These are phyloP conservation scores for Aechmea fasciata DNA, from an alignment of 176 grass and related monocot genomes.

Conservation along the genomic window DNA sequence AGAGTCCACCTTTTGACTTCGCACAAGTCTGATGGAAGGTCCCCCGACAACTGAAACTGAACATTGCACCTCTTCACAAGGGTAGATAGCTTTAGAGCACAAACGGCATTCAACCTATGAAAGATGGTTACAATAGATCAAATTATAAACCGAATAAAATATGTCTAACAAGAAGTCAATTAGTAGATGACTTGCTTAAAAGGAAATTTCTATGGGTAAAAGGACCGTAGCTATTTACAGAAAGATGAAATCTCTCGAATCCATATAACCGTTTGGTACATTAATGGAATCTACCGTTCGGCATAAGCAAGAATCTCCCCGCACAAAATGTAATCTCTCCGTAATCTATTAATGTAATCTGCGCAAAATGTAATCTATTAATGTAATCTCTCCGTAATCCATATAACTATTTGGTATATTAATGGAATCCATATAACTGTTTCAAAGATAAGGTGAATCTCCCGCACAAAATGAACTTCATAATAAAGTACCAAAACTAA, in stretches of 20 bases:
- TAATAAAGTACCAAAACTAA: too few species aligned
- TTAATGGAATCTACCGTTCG: background rate
- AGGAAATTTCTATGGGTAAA: too few species aligned
- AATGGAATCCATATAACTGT: background rate
- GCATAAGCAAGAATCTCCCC: too few species aligned
- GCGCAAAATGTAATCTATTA: too few species aligned
- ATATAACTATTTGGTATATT: background rate
- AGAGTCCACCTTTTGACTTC: conserved; percentile 30
- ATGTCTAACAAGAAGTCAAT: conserved; percentile 15
- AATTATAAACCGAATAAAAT: conserved; percentile 9
- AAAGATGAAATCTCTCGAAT: background rate
- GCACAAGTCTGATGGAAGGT: conserved; percentile 50
- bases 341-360: too few species aligned
- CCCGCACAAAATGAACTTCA: too few species aligned
- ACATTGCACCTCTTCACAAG: conserved; percentile 61
- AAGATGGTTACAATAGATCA: conserved; percentile 18
- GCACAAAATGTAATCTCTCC: too few species aligned
- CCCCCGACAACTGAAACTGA: conserved; percentile 38
- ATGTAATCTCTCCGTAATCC: background rate
- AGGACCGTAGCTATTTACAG: too few species aligned
- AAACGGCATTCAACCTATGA: conserved; percentile 63
- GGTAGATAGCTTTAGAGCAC: conserved; percentile 54
- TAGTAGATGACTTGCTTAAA: background rate
- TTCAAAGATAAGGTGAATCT: too few species aligned
- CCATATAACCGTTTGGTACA: background rate